Base-by-base conservation (phyloP, 2,329 filamentous ascomycete species). In the Ophiostoma ulmi region DNA sequence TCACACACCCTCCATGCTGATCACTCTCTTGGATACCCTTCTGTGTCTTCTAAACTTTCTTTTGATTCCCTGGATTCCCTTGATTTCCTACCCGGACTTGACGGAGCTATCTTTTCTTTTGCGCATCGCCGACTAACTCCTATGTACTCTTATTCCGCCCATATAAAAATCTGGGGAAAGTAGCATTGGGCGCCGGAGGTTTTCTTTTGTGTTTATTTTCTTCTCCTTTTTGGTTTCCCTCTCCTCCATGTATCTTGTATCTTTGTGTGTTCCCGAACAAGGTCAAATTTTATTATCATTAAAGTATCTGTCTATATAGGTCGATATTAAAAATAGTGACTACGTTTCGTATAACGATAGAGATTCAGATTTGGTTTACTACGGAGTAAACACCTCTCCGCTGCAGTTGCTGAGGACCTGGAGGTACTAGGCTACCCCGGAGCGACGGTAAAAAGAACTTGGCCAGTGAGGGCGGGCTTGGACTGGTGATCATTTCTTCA, bases 131-230 rank as follows among this genome's bases (percentile, higher is more conserved):
- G 52, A 48, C 44, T 48, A 17, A n/a, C 44, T 48, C 44, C 44
- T n/a, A 20, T 48, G 44, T 48, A 31, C 22, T 58, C 22, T 6
- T 58, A 58, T 58, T 58, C 22, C 20, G 58, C 64, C 64, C 64
- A 67, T 65, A 13, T 10, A 41, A 38, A 41, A 17, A 58, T 69
- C 70, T 67, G 70, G 70, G 70, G 70, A 71, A 71, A 67, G 70
- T 71, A 67, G 48, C 70, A 71, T 71, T 67, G 31, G 17, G 10
- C 61, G 52, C 52, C 52, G 44, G 31, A 65, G 26, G 31, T 65
- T 66, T 20, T n/a, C 26, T 63, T 39, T 26, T 61, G 5, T 55
- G 3, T n/a, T 52, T 52, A 6, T 52, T n/a, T 52, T 22, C 44
- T 20, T 48, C 17, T 48, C 17, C 13, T 48, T 48, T 20, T 48